Base-by-base conservation (phyloP, 495 filamentous ascomycete genomes). In the Aspergillus sclerotioniger region DNA sequence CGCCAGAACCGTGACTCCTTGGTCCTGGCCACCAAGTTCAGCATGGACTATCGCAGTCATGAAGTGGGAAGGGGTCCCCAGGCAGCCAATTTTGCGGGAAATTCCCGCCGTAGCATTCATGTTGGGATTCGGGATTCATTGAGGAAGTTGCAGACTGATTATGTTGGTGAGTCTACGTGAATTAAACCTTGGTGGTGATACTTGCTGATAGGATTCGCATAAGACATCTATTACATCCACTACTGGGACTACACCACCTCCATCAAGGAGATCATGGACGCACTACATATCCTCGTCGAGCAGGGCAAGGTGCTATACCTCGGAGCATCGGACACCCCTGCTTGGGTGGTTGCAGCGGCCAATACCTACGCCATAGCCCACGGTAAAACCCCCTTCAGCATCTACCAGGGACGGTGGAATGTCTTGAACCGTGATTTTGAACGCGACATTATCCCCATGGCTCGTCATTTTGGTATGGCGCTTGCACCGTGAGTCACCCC, bases 11-110 rank as follows among this genome's bases (percentile, higher is more conserved):
- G 87, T 0, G 86, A 88, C 66, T 75, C 84, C 57, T 75, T 90
- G 46, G 87, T 93, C 32, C 75, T 93, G 47, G 89, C 89, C 0
- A 92, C 90, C 51, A 94, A 92, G 62, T 86, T 75, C 67, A 82
- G 81, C 1, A 73, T 72, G 2, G 68, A 70, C 43, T 77, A 71
- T 62, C 37, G 43, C 35, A 28, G 39, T 15, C 2, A 47, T 33
- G 32, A 32, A 15, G 32, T 78, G 56, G 88, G 86, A 67, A 78
- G 65, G 53, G 68, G 65, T 2, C 25, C 25, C 12, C 86, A 86
- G 12, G 89, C 86, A 61, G 67, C 73, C 8, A 88, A 87, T 67
- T 78, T 67, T 54, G 67, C 66, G 10, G 87, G 87, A 10, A 90
- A 87, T 62, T 67, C 72, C 9, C 68, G 73, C 35, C 87, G 87